Conservation (phyloP, 2,329 filamentous ascomycete species). For the Beauveria caledonica region DNA sequence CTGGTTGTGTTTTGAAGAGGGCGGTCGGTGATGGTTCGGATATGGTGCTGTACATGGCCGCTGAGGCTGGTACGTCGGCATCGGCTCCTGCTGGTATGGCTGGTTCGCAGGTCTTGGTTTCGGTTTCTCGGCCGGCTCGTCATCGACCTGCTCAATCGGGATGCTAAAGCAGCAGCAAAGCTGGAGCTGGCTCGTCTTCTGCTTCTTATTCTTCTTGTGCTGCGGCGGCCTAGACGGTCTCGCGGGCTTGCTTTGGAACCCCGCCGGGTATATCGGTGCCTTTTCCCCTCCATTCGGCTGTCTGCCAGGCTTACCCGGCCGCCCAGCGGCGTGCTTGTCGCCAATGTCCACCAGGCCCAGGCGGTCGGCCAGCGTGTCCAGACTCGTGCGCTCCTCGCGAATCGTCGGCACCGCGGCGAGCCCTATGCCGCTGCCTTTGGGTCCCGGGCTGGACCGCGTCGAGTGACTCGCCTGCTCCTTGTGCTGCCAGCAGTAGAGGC, state of each 20-base stretch:
- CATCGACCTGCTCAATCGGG: constrained; percentile 35
- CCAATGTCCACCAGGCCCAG: constrained; percentile 66
- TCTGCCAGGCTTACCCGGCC: background rate
- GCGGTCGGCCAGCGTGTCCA: constrained; percentile 79
- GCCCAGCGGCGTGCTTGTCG: constrained; percentile 25
- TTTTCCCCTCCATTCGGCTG: background rate
- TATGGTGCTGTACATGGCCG: constrained; percentile 17
- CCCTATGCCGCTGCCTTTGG: constrained; percentile 22
- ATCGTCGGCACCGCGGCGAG: constrained; percentile 37
- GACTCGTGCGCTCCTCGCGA: constrained; percentile 60
- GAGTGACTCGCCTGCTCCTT: constrained; percentile 66
- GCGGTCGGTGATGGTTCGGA: constrained; percentile 15
- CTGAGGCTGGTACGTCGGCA: constrained; percentile 14
- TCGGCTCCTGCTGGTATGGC: constrained; percentile 17
- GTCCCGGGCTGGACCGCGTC: constrained; percentile 37
- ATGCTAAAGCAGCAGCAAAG: constrained; percentile 48
- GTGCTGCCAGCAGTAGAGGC: constrained; percentile 91
- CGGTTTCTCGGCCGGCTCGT: constrained; percentile 15
- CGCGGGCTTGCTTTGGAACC: background rate
- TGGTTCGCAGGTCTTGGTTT: constrained; percentile 7
- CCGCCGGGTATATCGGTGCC: background rate
- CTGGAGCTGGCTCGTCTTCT: constrained; percentile 25
- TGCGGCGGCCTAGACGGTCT: constrained; percentile 14
- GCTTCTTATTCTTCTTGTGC: constrained; percentile 17
- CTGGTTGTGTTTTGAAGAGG: constrained; percentile 12